A percentile compares a stretch with the other conserved stretches of the same genome.
phyloP scores from a whole-genome alignment of 805 yeast genomes.

The Debaryomyces tyrocola region DNA sequence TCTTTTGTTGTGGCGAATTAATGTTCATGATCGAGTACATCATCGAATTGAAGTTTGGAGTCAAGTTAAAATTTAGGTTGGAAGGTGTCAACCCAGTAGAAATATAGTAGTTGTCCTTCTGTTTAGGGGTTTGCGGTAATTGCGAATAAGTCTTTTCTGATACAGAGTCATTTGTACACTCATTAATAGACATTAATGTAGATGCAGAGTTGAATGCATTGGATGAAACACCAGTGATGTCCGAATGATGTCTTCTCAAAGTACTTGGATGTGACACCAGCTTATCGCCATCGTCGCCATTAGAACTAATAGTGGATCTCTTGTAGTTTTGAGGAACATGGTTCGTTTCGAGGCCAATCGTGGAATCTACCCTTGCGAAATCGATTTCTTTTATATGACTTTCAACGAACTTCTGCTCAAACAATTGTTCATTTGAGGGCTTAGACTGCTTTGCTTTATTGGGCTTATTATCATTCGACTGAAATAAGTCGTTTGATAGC shows the following conservation, averaged over 20 bases:
- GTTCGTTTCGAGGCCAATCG: conserved; percentile 25
- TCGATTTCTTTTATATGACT: not conserved
- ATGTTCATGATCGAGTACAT: conserved; percentile 37
- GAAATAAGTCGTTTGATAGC: conserved; percentile 23
- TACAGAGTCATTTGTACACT: conserved; percentile 4
- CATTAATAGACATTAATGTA: conserved; percentile 12
- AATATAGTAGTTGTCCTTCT: conserved; percentile 24
- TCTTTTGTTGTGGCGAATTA: conserved; percentile 31
- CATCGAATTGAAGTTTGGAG: conserved; percentile 42
- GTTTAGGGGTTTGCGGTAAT: conserved; percentile 37
- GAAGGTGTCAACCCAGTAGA: conserved; percentile 31
- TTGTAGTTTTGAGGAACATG: not conserved
- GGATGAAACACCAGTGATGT: conserved; percentile 14
- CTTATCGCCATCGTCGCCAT: not conserved
- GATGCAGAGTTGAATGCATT: conserved; percentile 3
- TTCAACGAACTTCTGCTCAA: not conserved
- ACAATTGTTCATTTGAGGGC: not conserved
- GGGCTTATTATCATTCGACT: not conserved
- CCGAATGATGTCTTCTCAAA: conserved; percentile 26
- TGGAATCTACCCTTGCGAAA: conserved; percentile 14
- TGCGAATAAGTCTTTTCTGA: conserved; percentile 1
- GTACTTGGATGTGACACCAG: conserved; percentile 5
- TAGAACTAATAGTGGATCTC: not conserved
- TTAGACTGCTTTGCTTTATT: not conserved
- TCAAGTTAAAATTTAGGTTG: conserved; percentile 29